Evolutionary conservation across 2,329 filamentous ascomycete genomes (phyloP).

Genomic region (Monosporascus sp.): DNA sequence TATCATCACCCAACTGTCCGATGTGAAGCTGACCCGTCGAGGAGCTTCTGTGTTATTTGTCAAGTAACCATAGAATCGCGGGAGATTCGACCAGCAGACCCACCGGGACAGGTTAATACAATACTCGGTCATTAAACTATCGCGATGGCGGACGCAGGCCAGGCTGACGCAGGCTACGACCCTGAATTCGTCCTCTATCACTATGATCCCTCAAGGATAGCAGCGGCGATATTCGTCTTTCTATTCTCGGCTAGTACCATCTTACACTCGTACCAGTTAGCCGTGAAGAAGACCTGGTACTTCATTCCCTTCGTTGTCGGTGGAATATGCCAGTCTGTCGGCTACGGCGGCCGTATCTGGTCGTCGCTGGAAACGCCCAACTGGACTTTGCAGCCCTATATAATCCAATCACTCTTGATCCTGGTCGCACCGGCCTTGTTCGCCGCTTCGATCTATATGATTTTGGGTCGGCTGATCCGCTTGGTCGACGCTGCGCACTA

Average conservation of each 20-base stretch:
- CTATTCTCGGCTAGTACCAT: slow-evolving; percentile 33
- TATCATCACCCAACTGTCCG: no score
- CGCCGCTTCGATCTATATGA: slow-evolving; percentile 42
- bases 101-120: no score
- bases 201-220: slow-evolving; percentile 36
- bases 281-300: slow-evolving; percentile 39
- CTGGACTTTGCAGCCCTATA: slow-evolving; percentile 30
- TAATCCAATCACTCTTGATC: slow-evolving; percentile 34
- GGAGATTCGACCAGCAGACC: no score
- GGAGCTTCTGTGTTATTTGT: no score
- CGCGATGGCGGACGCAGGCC: no score
- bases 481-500: slow-evolving; percentile 33
- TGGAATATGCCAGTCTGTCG: slow-evolving; percentile 44
- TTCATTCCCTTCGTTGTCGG: slow-evolving; percentile 47
- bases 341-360: slow-evolving; percentile 44
- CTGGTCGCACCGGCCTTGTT: slow-evolving; percentile 36
- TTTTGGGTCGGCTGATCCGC: slow-evolving; percentile 33
- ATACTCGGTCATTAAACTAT: no score
- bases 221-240: slow-evolving; percentile 34
- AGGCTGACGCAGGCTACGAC: no score
- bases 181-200: slow-evolving; percentile 31
- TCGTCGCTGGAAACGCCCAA: slow-evolving; percentile 35
- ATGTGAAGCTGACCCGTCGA: no score
- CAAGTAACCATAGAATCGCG: no score
- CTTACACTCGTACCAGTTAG: slow-evolving; percentile 31